phyloP scores from a whole-genome alignment of 2,329 filamentous ascomycete species.

The Penicillium aurantiogriseum region DNA sequence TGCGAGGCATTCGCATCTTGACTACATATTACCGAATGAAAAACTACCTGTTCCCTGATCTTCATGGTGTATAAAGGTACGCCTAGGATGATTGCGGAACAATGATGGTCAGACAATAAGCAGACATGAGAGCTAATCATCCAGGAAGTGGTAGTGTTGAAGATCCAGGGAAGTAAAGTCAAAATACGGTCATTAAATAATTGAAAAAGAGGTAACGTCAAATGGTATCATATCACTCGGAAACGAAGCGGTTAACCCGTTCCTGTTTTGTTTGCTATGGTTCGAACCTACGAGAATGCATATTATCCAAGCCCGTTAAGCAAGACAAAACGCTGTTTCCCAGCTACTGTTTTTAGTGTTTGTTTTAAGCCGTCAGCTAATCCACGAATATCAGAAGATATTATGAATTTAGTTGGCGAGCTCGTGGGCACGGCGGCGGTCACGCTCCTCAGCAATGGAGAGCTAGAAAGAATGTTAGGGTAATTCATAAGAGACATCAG shows the following conservation, averaged over 20 bases:
- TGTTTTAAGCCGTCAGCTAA: conserved; percentile 23
- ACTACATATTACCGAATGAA: neutral
- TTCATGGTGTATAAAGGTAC: neutral
- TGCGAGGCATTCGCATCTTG: neutral
- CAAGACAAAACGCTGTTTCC: conserved; percentile 40
- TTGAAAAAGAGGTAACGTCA: conserved; percentile 28
- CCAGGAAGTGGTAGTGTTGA: neutral
- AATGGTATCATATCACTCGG: conserved; percentile 35
- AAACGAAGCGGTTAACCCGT: conserved; percentile 28
- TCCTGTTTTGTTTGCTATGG: conserved; percentile 35
- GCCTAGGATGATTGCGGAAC: neutral
- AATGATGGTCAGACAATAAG: neutral
- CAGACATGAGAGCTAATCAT: neutral
- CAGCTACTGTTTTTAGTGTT: conserved; percentile 32
- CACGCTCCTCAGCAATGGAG: conserved; percentile 97
- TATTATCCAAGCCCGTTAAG: conserved; percentile 34
- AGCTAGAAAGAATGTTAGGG: conserved; percentile 55
- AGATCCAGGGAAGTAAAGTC: conserved; percentile 4
- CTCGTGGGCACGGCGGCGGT: conserved; percentile 80
- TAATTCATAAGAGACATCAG: neutral
- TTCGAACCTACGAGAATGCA: conserved; percentile 34
- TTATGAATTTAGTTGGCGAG: conserved; percentile 49
- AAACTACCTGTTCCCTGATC: neutral
- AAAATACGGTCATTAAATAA: conserved; percentile 28
- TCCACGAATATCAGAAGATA: conserved; percentile 24